Conservation (phyloP, 2,329 filamentous ascomycete species). For the Magnaporthiopsis rhizophila region DNA sequence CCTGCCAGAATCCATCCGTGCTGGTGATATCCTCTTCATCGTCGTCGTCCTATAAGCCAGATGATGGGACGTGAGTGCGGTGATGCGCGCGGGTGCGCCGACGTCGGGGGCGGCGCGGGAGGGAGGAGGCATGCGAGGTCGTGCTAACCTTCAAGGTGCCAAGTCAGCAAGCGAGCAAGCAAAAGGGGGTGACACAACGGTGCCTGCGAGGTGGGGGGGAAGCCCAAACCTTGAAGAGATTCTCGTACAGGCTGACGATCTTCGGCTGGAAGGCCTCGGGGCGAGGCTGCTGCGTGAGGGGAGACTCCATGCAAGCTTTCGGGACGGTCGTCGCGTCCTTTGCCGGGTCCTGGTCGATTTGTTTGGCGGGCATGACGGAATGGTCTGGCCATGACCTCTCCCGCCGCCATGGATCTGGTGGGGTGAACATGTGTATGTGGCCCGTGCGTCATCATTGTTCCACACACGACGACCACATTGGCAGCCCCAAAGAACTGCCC, state of each 20-base stretch:
- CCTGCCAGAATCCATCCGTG: slow-evolving; percentile 88
- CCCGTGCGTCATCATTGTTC: not conserved
- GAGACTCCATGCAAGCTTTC: slow-evolving; percentile 68
- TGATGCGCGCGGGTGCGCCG: not conserved
- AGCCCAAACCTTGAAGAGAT: slow-evolving; percentile 62
- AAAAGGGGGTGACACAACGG: slow-evolving; percentile 6
- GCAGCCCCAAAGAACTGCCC: not conserved
- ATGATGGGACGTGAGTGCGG: not conserved
- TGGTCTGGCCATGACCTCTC: not conserved
- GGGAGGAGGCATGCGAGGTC: not conserved
- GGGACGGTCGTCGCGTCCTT: not conserved
- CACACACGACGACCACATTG: not conserved
- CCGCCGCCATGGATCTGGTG: not conserved
- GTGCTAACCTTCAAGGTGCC: slow-evolving; percentile 3
- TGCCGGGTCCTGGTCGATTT: not conserved
- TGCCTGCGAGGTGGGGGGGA: not conserved
- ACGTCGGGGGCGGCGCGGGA: not conserved
- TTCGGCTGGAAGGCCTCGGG: slow-evolving; percentile 92
- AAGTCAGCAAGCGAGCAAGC: not conserved
- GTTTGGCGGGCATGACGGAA: not conserved
- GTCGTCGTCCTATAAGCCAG: slow-evolving; percentile 8
- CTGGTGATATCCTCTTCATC: slow-evolving; percentile 53
- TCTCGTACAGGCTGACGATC: slow-evolving; percentile 82
- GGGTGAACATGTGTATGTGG: not conserved
- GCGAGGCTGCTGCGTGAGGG: slow-evolving; percentile 83